Evolutionary conservation across 192 early-diverging fungal genomes (phyloP).

Genomic region (Backusella liffmaniae): DNA sequence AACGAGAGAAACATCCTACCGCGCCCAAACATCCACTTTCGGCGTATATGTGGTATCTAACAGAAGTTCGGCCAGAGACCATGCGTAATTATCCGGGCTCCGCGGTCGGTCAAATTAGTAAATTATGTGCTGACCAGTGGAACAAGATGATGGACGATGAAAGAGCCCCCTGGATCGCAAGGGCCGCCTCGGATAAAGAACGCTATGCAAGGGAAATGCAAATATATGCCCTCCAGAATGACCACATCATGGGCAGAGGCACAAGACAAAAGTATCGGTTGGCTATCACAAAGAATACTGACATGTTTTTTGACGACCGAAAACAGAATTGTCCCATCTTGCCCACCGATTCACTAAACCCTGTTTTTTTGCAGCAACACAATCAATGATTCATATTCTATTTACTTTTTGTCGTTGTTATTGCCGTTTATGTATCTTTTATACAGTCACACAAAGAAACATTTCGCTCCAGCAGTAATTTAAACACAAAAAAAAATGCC

Average conservation of each 20-base stretch:
- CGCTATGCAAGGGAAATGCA: slow-evolving; percentile 60
- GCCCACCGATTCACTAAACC: background rate
- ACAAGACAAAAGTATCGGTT: slow-evolving; percentile 27
- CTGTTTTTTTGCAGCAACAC: background rate
- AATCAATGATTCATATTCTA: background rate
- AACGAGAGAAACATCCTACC: slow-evolving; percentile 51
- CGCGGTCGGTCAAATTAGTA: slow-evolving; percentile 65
- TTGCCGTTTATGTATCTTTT: too few species aligned
- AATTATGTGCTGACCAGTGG: slow-evolving; percentile 61
- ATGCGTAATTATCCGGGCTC: slow-evolving; percentile 57
- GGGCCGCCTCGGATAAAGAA: slow-evolving; percentile 56
- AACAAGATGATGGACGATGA: slow-evolving; percentile 44
- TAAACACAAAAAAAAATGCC: too few species aligned
- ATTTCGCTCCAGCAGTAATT: too few species aligned
- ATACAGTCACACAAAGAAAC: too few species aligned
- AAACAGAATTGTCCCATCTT: background rate
- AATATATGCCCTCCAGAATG: slow-evolving; percentile 35
- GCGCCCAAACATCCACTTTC: slow-evolving; percentile 74
- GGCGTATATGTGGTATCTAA: slow-evolving; percentile 65
- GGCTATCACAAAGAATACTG: background rate
- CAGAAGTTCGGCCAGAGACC: slow-evolving; percentile 54
- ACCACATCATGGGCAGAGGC: slow-evolving; percentile 21
- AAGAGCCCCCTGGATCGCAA: slow-evolving; percentile 47
- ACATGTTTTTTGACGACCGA: background rate
- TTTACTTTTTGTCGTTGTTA: too few species aligned